Base-by-base conservation (phyloP, 2,329 filamentous ascomycete genomes). In the Trichoderma hamatum region DNA sequence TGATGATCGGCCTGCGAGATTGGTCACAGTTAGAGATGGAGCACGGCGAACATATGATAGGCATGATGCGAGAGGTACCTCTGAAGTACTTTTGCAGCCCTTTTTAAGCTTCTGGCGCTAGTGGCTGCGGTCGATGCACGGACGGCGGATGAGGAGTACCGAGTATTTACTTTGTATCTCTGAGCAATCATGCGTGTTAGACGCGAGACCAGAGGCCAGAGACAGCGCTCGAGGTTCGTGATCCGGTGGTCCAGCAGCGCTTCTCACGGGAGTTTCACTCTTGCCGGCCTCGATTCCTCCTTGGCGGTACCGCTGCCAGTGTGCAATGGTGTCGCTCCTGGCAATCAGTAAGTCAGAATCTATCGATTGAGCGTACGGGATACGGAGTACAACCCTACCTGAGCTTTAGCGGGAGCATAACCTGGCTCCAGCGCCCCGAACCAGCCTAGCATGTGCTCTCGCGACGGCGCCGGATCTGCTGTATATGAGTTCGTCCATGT, bases 1-100 rank as follows among this genome's bases (percentile, higher is more conserved):
- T 66, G n/a, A 49, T 66, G 63, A 58, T 66, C 63, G 34, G 28
- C 26, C 36, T 43, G 62, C 52, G 32, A 46, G 46, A 43, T 43
- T 43, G 39, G 39, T 19, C 16, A 43, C 39, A 43, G 39, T 43
- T 43, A 19, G 39, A 9, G 39, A 43, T 43, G 19, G 6, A 43
- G 39, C 39, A 6, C 16, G 3, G 39, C 39, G 16, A n/a, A n/a
- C 39, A 43, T n/a, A n/a, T 43, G 39, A 43, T 43, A 43, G 36
- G 36, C 7, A 49, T 49, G 19, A 24, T 49, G 3, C 4, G 39
- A 46, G 39, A 49, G n/a, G 46, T 49, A 24, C 10, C n/a, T 24
- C n/a, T 11, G 7, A 49, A 49, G 46, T 49, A 49, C 46, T 49
- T 49, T 49, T 49, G 46, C 46, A 3, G 46, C 46, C 46, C 46